These are phyloP conservation scores for Plasmopara viticola DNA, from an alignment of 352 stramenopile species.

Conservation along the genomic window DNA sequence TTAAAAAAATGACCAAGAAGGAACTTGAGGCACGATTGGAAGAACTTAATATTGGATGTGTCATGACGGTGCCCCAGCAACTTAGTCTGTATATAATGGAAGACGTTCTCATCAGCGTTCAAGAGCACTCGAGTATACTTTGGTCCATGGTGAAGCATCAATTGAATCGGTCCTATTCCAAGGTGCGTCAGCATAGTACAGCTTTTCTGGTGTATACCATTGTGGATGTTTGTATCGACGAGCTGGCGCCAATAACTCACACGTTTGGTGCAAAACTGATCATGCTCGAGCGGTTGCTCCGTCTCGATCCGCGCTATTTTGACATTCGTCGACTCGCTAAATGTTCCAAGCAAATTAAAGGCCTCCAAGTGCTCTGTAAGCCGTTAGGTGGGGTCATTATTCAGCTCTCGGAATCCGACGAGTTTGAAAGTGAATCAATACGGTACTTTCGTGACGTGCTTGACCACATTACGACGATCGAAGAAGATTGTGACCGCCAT, in stretches of 20 bases:
- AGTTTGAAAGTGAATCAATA: constrained; percentile 61
- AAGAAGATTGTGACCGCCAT: constrained; percentile 77
- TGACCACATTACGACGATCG: constrained; percentile 72
- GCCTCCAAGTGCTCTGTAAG: constrained; percentile 71
- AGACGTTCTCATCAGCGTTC: constrained; percentile 68
- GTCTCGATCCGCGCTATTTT: constrained; percentile 52
- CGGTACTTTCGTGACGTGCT: constrained; percentile 82
- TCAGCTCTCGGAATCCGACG: constrained; percentile 61
- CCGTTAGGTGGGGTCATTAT: constrained; percentile 60
- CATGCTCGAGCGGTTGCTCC: constrained; percentile 60
- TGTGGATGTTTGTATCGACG: constrained; percentile 75
- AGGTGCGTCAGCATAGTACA: constrained; percentile 68
- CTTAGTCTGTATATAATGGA: constrained; percentile 72
- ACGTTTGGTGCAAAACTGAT: constrained; percentile 63
- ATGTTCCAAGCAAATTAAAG: constrained; percentile 62
- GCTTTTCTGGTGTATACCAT: constrained; percentile 74
- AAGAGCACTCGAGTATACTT: constrained; percentile 39
- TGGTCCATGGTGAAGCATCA: constrained; percentile 55
- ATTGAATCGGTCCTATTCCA: constrained; percentile 74
- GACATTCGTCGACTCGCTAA: constrained; percentile 44
- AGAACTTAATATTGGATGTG: constrained; percentile 42
- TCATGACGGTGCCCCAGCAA: constrained; percentile 74
- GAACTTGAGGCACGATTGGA: constrained; percentile 55
- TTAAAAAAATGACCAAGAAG: constrained; percentile 60
- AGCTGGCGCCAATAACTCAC: constrained; percentile 68